Evolutionary conservation across 2,329 filamentous ascomycete genomes (phyloP).

Genomic region (Aspergillus persii): DNA sequence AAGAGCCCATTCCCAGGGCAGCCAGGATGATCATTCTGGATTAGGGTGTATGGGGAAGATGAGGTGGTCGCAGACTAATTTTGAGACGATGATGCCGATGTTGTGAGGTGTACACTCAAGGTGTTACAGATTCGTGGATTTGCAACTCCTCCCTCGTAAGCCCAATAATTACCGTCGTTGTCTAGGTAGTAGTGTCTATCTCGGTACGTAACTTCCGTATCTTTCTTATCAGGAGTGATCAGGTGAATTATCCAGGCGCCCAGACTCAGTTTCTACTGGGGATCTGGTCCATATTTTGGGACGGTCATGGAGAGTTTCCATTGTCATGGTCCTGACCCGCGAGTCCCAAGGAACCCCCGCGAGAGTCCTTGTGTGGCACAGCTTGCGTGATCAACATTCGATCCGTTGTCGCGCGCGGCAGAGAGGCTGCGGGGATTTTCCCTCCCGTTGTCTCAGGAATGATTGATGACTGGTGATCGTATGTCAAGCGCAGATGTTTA

Average conservation of each 20-base stretch:
- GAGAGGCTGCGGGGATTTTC: slow-evolving; percentile 3
- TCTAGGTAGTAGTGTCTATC: too few relatives aligned
- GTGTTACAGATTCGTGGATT: not conserved
- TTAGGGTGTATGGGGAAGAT: slow-evolving; percentile 7
- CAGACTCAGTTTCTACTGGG: not conserved
- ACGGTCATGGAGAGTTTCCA: not conserved
- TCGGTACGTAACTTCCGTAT: not conserved
- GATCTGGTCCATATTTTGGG: not conserved
- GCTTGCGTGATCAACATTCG: slow-evolving; percentile 9
- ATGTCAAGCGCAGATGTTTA: not conserved
- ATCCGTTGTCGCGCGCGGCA: slow-evolving; percentile 9
- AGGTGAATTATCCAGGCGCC: not conserved
- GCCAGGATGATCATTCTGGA: slow-evolving; percentile 1
- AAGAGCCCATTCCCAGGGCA: not conserved
- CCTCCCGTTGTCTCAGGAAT: not conserved
- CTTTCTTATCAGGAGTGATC: not conserved
- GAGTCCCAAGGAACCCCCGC: slow-evolving; percentile 1
- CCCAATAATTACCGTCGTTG: too few relatives aligned
- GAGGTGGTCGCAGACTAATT: not conserved
- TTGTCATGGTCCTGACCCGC: slow-evolving; percentile 3
- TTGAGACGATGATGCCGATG: not conserved
- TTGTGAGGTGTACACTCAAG: not conserved
- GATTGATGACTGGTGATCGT: not conserved
- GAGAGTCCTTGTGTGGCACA: slow-evolving; percentile 6
- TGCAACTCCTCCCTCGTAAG: not conserved